Conservation (phyloP, 1,139 yeast genomes). For the Suhomyces anneliseae region DNA sequence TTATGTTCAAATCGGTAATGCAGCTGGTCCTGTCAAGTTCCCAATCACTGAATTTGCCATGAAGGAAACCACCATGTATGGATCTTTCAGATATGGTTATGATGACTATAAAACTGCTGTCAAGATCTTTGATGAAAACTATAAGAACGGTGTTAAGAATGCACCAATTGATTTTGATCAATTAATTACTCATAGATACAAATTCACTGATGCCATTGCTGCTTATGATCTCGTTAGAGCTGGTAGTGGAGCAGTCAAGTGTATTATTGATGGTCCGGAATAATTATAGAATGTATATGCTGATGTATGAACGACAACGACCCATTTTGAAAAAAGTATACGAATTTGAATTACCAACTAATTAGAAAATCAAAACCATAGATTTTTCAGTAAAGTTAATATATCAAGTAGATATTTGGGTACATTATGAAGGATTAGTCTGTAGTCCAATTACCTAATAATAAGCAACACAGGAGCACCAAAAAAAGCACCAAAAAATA, state of each 20-base stretch:
- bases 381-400: too few relatives aligned
- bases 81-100: constrained; percentile 78
- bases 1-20: constrained; percentile 77
- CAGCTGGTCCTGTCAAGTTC: constrained; percentile 62
- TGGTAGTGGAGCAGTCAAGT: constrained; percentile 46
- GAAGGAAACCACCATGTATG: constrained; percentile 69
- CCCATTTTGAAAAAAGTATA: too few relatives aligned
- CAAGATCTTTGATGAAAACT: constrained; percentile 58
- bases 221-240: constrained; percentile 73
- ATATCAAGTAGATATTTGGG: too few relatives aligned
- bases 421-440: too few relatives aligned
- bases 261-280: constrained; percentile 49
- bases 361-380: too few relatives aligned
- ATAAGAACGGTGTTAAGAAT: constrained; percentile 58
- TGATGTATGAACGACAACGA: neutral
- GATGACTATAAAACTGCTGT: constrained; percentile 80
- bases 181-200: constrained; percentile 76
- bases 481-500: too few relatives aligned
- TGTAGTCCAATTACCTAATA: too few relatives aligned
- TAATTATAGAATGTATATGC: constrained; percentile 10
- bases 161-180: constrained; percentile 46
- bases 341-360: too few relatives aligned
- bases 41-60: constrained; percentile 73
- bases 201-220: constrained; percentile 70
- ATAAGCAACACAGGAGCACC: too few relatives aligned